Evolutionary conservation across 768 basidiomycete genomes (phyloP).

Genomic region (Lepiota venenata): DNA sequence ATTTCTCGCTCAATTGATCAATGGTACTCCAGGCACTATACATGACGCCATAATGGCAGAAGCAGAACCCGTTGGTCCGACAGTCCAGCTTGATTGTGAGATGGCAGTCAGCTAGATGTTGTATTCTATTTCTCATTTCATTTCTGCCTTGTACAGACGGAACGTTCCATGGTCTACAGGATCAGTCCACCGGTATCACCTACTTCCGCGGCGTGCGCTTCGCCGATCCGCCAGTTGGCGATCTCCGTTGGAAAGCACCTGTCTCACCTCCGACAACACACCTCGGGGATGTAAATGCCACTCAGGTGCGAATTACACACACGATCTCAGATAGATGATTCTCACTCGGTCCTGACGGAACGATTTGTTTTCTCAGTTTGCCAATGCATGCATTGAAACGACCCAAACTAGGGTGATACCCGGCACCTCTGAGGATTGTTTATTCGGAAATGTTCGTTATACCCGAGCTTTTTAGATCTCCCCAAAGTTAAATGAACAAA

Average conservation of each 20-base stretch:
- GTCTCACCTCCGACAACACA: constrained; percentile 34
- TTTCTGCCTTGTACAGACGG: constrained; percentile 25
- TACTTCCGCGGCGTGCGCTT: constrained; percentile 40
- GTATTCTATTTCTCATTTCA: too few species aligned
- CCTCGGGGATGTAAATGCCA: constrained; percentile 34
- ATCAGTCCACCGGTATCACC: constrained; percentile 28
- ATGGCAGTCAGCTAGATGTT: neutral
- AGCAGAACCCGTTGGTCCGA: neutral
- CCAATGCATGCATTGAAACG: constrained; percentile 29
- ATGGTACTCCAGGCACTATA: neutral
- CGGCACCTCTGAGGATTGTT: constrained; percentile 37
- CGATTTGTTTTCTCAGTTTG: constrained; percentile 25
- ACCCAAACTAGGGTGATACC: constrained; percentile 24
- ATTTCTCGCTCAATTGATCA: too few species aligned
- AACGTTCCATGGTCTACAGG: constrained; percentile 30
- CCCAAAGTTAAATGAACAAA: too few species aligned
- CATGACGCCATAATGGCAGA: neutral
- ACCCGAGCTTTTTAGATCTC: too few species aligned
- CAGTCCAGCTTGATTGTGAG: neutral
- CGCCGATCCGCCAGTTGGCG: constrained; percentile 39
- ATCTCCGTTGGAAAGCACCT: constrained; percentile 39
- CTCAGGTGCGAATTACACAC: constrained; percentile 20
- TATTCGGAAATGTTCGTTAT: constrained; percentile 36
- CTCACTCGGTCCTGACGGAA: neutral
- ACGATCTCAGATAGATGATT: neutral